Conservation (phyloP, 257 asterid genomes). For the Gynochthodes officinalis region DNA sequence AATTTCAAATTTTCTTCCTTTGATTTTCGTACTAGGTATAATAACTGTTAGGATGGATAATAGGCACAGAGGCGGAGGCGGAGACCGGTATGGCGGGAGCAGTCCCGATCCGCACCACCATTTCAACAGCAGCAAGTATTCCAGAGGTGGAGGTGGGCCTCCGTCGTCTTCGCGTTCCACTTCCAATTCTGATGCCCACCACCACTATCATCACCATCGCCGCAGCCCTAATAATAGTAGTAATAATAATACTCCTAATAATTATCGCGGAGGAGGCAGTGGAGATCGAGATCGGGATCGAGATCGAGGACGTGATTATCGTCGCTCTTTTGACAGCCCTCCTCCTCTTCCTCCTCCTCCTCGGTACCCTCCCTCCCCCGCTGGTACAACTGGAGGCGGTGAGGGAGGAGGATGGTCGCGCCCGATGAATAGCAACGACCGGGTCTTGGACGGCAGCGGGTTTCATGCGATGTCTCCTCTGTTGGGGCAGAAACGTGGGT, state of each 20-base stretch:
- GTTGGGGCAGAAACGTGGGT: conserved; percentile 75
- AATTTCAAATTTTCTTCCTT: neutral
- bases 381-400: conserved; percentile 22
- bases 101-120: conserved; percentile 11
- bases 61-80: conserved; percentile 27
- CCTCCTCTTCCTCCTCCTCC: conserved; percentile 44
- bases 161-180: too few species aligned
- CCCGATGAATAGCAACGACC: conserved; percentile 23
- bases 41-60: too few species aligned
- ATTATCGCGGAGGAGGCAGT: conserved; percentile 27
- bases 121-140: conserved; percentile 14
- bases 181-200: neutral
- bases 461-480: conserved; percentile 46
- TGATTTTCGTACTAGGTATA: neutral
- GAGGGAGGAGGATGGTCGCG: conserved; percentile 38
- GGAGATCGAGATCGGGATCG: conserved; percentile 19
- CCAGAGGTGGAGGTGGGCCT: conserved; percentile 14
- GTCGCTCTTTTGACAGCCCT: conserved; percentile 38
- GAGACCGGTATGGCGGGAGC: conserved; percentile 20
- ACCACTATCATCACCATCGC: conserved; percentile 2
- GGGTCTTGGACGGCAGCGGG: conserved; percentile 39
- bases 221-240: conserved; percentile 28
- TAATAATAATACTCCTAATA: conserved; percentile 18
- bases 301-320: conserved; percentile 29
- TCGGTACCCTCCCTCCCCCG: conserved; percentile 5